These are phyloP conservation scores for Penicillium salamii DNA, from an alignment of 495 filamentous ascomycete genomes.

Conservation along the genomic window DNA sequence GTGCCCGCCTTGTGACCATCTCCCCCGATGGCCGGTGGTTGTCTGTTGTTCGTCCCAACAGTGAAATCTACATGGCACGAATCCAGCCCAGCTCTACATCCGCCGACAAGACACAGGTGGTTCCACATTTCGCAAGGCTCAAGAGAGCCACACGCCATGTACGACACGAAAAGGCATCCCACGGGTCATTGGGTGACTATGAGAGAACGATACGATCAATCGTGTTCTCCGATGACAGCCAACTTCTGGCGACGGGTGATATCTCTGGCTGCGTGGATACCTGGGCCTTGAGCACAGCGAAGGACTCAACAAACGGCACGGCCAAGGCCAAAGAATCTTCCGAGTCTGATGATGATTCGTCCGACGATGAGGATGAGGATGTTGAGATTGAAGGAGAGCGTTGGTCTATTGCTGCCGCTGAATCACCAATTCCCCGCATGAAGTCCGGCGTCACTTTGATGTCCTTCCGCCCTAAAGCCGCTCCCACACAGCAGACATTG, in stretches of 20 bases:
- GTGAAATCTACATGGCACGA: conserved; percentile 45
- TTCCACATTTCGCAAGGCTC: conserved; percentile 51
- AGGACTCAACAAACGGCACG: conserved; percentile 35
- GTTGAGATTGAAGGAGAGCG: conserved; percentile 44
- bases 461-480: conserved; percentile 63
- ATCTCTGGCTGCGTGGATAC: conserved; percentile 83
- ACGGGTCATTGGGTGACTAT: conserved; percentile 75
- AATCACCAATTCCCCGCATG: conserved; percentile 73
- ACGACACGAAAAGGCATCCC: conserved; percentile 49
- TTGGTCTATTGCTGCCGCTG: conserved; percentile 68
- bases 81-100: conserved; percentile 34
- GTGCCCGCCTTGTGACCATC: conserved; percentile 62
- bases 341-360: conserved; percentile 51
- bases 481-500: conserved; percentile 22
- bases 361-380: conserved; percentile 47
- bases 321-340: conserved; percentile 24
- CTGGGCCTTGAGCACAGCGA: conserved; percentile 65
- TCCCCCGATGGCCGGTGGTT: conserved; percentile 56
- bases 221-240: conserved; percentile 78
- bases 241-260: conserved; percentile 73
- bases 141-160: conserved; percentile 55
- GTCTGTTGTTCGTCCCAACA: conserved; percentile 50
- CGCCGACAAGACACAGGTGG: conserved; percentile 40
- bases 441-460: conserved; percentile 65
- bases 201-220: conserved; percentile 70